phyloP scores from a whole-genome alignment of 2,329 filamentous ascomycete species.

The Metarhizium album region DNA sequence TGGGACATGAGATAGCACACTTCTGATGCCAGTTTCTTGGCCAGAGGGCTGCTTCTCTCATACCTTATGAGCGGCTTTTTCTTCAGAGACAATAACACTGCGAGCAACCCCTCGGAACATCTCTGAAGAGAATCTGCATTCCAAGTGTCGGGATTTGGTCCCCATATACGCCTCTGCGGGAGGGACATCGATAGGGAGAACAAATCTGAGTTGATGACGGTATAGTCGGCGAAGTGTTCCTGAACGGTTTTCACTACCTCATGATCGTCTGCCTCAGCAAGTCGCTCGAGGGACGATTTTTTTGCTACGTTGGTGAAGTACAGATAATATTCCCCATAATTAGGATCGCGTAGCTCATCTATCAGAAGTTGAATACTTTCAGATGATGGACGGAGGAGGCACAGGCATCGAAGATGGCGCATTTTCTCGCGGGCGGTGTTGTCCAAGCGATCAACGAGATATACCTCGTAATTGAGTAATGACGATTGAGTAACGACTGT shows the following conservation, averaged over 20 bases:
- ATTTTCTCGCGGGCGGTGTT: constrained; percentile 90
- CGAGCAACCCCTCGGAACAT: constrained; percentile 77
- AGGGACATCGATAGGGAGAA: constrained; percentile 68
- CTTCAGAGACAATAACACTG: constrained; percentile 77
- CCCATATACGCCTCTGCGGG: constrained; percentile 71
- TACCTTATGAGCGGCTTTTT: constrained; percentile 95
- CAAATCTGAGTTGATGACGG: constrained; percentile 89
- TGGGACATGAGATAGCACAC: constrained; percentile 88
- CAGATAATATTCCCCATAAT: constrained; percentile 93
- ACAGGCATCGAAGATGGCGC: constrained; percentile 89
- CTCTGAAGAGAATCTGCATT: constrained; percentile 80
- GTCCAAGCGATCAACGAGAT: constrained; percentile 92
- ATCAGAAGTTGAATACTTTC: constrained; percentile 90
- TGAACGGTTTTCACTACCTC: constrained; percentile 92
- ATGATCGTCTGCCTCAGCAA: constrained; percentile 94
- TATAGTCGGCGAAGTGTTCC: constrained; percentile 93
- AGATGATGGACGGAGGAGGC: constrained; percentile 82
- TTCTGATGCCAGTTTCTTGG: constrained; percentile 89
- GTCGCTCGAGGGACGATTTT: constrained; percentile 85
- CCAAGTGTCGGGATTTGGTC: constrained; percentile 73
- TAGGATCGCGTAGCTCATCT: constrained; percentile 90
- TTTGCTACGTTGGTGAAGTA: constrained; percentile 98
- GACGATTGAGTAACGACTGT: constrained; percentile 93
- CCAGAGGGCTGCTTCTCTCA: constrained; percentile 77
- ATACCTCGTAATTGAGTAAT: constrained; percentile 91